Evolutionary conservation across 1,284 basidiomycete genomes (phyloP).

Genomic region (Caloboletus firmus): DNA sequence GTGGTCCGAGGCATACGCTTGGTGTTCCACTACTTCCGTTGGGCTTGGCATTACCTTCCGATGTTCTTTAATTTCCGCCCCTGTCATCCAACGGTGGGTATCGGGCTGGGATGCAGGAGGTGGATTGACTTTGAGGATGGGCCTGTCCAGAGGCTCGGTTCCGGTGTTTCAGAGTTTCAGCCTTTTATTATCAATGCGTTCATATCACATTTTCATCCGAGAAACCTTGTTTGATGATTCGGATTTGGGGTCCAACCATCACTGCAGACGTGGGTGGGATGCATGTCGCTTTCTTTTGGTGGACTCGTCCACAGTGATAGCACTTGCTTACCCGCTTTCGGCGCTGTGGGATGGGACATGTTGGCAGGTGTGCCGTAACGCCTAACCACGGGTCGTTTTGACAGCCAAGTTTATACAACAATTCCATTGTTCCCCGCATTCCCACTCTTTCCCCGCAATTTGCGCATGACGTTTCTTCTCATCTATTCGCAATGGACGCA

Average conservation of each 20-base stretch:
- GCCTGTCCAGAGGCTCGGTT: not conserved
- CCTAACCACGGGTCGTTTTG: not conserved
- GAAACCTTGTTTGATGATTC: constrained; percentile 1
- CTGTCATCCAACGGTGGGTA: not conserved
- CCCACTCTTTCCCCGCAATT: constrained; percentile 22
- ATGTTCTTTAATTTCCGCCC: constrained; percentile 12
- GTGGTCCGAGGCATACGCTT: not conserved
- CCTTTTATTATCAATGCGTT: not conserved
- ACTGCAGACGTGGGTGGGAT: not conserved
- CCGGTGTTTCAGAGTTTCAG: not conserved
- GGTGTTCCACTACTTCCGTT: not conserved
- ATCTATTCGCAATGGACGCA: not conserved
- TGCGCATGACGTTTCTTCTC: not conserved
- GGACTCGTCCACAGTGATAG: not conserved
- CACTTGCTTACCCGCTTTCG: not conserved
- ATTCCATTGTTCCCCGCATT: constrained; percentile 11
- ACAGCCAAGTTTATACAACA: not conserved
- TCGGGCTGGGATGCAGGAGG: not conserved
- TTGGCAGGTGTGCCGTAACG: constrained; percentile 10
- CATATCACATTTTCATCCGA: not conserved
- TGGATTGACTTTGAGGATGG: not conserved
- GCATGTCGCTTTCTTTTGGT: not conserved
- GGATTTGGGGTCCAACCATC: not conserved
- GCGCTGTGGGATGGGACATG: too few species aligned
- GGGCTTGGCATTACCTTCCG: not conserved